Conservation (phyloP, 169 alveolate genomes). For the Cryptosporidium ubiquitum region DNA sequence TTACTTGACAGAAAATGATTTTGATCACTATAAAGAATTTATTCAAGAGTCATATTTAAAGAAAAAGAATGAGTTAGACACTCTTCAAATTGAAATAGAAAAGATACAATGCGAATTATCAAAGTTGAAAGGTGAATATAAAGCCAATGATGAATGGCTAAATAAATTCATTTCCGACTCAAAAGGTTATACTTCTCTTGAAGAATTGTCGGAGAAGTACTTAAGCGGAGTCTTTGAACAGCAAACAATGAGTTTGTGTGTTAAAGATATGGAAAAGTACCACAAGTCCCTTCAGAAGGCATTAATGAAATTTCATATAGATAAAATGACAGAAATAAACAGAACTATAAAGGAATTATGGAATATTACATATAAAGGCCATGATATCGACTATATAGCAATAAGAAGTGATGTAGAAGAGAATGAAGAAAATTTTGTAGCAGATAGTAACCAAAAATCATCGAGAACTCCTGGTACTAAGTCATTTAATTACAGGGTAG, state of each 20-base stretch:
- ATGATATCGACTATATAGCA: conserved; percentile 93
- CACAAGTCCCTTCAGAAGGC: conserved; percentile 87
- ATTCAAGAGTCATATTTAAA: conserved; percentile 1
- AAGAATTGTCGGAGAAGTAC: conserved; percentile 14
- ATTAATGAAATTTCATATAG: conserved; percentile 85
- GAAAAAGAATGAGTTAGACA: neutral
- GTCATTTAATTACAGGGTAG: conserved; percentile 84
- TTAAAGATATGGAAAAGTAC: conserved; percentile 78
- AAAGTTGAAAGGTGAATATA: conserved; percentile 38
- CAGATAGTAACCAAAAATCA: conserved; percentile 31
- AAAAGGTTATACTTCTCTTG: conserved; percentile 19
- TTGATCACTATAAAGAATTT: neutral
- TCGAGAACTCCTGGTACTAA: conserved; percentile 74
- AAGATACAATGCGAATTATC: conserved; percentile 28
- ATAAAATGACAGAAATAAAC: conserved; percentile 95
- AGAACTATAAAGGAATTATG: conserved; percentile 92
- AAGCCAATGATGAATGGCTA: conserved; percentile 47
- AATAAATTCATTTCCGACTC: conserved; percentile 12
- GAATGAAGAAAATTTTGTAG: conserved; percentile 16
- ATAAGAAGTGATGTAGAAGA: conserved; percentile 83
- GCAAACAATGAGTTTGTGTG: conserved; percentile 9
- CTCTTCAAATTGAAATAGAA: conserved; percentile 24
- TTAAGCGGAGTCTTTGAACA: conserved; percentile 36
- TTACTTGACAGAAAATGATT: neutral
- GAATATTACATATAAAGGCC: conserved; percentile 95